A percentile compares a stretch with the other conserved stretches of the same genome.
These are phyloP conservation scores for Heracleum sosnowskyi DNA, from an alignment of 129 eudicot genomes.

Conservation along the genomic window DNA sequence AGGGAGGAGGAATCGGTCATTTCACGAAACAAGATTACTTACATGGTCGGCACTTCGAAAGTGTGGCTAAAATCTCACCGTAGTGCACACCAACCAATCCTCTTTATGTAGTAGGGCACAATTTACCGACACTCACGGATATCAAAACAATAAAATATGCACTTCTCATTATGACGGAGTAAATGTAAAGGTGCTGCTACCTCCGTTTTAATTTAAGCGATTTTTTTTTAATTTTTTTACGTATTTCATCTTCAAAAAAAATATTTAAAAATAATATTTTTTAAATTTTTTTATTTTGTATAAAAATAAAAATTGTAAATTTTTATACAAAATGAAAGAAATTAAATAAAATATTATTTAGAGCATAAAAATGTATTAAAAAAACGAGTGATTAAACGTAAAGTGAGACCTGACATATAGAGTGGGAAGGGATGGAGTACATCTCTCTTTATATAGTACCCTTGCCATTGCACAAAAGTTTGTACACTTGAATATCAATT, in stretches of 20 bases:
- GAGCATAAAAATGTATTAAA: too few relatives aligned
- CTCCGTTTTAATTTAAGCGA: too few relatives aligned
- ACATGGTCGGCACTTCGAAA: background rate
- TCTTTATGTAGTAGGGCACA: background rate
- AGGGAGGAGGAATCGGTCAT: background rate
- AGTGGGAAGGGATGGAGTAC: too few relatives aligned
- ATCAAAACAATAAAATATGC: background rate
- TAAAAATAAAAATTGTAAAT: too few relatives aligned
- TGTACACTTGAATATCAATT: background rate
- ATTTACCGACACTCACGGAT: background rate
- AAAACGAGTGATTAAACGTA: too few relatives aligned
- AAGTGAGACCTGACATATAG: too few relatives aligned
- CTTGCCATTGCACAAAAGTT: background rate
- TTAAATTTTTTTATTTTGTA: too few relatives aligned
- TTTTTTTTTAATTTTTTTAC: too few relatives aligned
- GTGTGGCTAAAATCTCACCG: background rate
- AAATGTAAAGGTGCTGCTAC: background rate
- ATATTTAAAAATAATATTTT: too few relatives aligned
- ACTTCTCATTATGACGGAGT: background rate
- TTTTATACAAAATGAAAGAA: too few relatives aligned
- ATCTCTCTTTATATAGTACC: background rate
- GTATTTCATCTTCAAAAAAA: too few relatives aligned
- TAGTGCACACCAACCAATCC: slow-evolving; percentile 2
- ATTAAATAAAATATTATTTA: too few relatives aligned
- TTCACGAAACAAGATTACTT: background rate